Conservation (phyloP, 1,139 yeast species). For the Entelexis paramagnoliae region DNA sequence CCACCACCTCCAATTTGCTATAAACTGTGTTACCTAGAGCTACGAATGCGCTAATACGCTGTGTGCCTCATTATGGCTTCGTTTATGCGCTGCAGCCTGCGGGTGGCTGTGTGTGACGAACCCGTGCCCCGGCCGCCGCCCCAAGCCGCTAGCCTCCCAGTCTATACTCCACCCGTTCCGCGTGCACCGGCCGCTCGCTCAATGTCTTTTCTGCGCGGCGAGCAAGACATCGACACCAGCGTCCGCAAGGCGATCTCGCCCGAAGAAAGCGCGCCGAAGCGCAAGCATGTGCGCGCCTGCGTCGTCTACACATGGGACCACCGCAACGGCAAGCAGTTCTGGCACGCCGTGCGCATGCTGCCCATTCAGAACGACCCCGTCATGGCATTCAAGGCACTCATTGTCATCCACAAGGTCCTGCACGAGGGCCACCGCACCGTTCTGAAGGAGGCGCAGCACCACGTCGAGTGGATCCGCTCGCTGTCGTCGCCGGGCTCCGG, state of each 20-base stretch:
- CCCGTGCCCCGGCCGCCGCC: constrained; percentile 2
- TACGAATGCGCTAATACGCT: no score
- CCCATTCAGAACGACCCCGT: constrained; percentile 77
- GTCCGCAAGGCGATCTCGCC: constrained; percentile 77
- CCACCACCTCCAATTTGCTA: no score
- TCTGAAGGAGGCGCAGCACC: constrained; percentile 70
- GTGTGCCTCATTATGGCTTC: no score
- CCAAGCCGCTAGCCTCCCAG: neutral
- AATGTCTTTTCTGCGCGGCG: constrained; percentile 29
- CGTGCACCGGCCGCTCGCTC: neutral
- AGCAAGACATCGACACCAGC: constrained; percentile 41
- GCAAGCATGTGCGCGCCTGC: constrained; percentile 87
- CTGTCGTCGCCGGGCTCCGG: constrained; percentile 30
- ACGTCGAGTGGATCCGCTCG: constrained; percentile 50
- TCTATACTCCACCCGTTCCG: neutral
- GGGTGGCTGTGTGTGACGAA: neutral
- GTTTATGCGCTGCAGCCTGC: no score
- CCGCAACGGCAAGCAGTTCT: constrained; percentile 71
- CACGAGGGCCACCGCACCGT: constrained; percentile 94
- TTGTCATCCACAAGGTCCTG: constrained; percentile 80
- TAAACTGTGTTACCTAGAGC: no score
- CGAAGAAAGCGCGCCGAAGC: constrained; percentile 87
- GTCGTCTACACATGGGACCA: constrained; percentile 96
- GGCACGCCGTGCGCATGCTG: constrained; percentile 72
- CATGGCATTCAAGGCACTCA: constrained; percentile 78